A percentile compares a stretch with the other conserved stretches of the same genome.
phyloP scores from a whole-genome alignment of 768 basidiomycete species.

The Candolleomyces eurysporus region DNA sequence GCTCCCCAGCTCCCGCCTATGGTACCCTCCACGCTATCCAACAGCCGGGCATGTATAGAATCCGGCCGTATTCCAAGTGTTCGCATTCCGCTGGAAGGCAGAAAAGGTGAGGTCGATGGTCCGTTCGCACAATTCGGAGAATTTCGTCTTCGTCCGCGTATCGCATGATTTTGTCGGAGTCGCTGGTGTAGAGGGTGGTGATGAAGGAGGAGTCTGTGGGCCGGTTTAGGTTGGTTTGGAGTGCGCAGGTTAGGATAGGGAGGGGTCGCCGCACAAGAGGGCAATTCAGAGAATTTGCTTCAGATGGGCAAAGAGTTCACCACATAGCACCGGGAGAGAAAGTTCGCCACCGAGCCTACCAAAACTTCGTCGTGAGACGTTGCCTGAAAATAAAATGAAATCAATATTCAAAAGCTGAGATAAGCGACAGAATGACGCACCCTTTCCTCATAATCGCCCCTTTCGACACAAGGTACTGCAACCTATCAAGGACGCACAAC shows the following conservation, averaged over 20 bases:
- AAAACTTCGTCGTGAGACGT: slow-evolving; percentile 78
- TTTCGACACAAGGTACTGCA: slow-evolving; percentile 86
- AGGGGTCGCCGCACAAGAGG: too few species aligned
- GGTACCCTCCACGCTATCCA: slow-evolving; percentile 82
- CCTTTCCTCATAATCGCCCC: slow-evolving; percentile 85
- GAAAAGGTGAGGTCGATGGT: slow-evolving; percentile 82
- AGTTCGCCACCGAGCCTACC: too few species aligned
- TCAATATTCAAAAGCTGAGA: slow-evolving; percentile 6
- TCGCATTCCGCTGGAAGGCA: slow-evolving; percentile 72
- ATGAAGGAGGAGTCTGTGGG: slow-evolving; percentile 78
- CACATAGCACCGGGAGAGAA: slow-evolving; percentile 1
- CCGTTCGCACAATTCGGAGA: slow-evolving; percentile 78
- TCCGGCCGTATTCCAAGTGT: slow-evolving; percentile 51
- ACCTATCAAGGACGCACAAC: slow-evolving; percentile 41
- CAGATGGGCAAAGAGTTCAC: slow-evolving; percentile 8
- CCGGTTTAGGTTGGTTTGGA: too few species aligned
- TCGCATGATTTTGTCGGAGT: slow-evolving; percentile 71
- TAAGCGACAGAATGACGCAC: slow-evolving; percentile 37
- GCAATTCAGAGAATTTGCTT: slow-evolving; percentile 75
- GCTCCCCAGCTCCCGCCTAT: slow-evolving; percentile 81
- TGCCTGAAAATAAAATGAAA: slow-evolving; percentile 55
- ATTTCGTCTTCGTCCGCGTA: slow-evolving; percentile 86
- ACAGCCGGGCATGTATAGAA: slow-evolving; percentile 83
- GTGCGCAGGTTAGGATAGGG: too few species aligned
- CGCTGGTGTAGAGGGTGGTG: slow-evolving; percentile 79